Base-by-base conservation (phyloP, 495 filamentous ascomycete species). In the Tuber magnatum region DNA sequence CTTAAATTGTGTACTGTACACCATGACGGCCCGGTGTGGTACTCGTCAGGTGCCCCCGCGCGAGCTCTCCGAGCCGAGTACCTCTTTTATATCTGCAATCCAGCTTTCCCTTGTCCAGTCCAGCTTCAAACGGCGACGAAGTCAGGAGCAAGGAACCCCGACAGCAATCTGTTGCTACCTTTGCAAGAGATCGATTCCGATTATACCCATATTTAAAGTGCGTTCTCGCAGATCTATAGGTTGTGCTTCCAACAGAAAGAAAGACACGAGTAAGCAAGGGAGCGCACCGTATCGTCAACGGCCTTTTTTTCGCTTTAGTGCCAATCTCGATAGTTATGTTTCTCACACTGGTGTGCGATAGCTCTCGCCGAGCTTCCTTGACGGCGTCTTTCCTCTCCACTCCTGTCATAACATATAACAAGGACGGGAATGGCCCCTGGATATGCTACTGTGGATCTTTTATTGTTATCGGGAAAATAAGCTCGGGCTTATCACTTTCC, bases 11-110 rank as follows among this genome's bases (percentile, higher is more conserved):
- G 73, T 46, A 76, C 74, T 61, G 73, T 46, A 76, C 74, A 73
- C 71, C 74, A 75, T 77, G 80, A 42, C 76, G 80, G 80, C 71
- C 79, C 79, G 77, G 78, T 76, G 69, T 68, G 71, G 39, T 75
- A 68, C 80, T 82, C 74, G 76, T 82, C 80, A 82, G 80, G 80
- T 80, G 80, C 35, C 74, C 75, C 80, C 73, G 80, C 74, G 74
- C 75, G 72, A 70, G 51, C 77, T 70, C 73, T 78, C 78, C 78
- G 68, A 76, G 71, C 77, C 44, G 77, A 73, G 78, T 69, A 68
- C 74, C 72, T 69, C 74, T 76, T 80, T 80, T 80, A 81, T 80
- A 78, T 78, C 79, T 51, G 72, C 61, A 68, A 40, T 75, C 6
- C 61, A 75, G 65, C 43, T 78, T 79, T 78, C 22, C n/a, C 72